Conservation (phyloP, 2,329 filamentous ascomycete species). For the Fusarium euwallaceae region DNA sequence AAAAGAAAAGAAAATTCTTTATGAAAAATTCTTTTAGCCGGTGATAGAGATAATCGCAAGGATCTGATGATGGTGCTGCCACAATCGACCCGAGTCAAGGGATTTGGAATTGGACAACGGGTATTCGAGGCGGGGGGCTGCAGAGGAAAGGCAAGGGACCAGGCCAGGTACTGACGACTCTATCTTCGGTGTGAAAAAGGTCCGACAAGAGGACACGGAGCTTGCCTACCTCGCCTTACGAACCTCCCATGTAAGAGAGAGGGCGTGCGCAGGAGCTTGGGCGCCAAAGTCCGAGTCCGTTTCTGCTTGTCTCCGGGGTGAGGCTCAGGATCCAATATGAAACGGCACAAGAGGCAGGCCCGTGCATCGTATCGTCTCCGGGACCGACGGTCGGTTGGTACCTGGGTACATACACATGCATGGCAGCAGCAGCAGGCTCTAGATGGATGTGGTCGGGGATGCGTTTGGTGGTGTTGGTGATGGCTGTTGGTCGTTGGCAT, state of each 20-base stretch:
- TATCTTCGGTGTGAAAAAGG: constrained; percentile 7
- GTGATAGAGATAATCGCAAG: constrained; percentile 10
- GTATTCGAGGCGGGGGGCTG: constrained; percentile 24
- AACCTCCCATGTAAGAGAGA: constrained; percentile 8
- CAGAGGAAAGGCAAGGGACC: background rate
- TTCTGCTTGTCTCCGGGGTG: background rate
- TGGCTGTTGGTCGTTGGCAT: constrained; percentile 6
- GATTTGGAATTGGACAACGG: constrained; percentile 21
- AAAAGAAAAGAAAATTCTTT: background rate
- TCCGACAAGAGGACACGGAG: constrained; percentile 3
- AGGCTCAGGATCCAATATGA: constrained; percentile 14
- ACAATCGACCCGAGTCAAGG: constrained; percentile 7
- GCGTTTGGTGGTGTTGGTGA: constrained; percentile 12
- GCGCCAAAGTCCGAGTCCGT: background rate
- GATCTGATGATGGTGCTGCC: constrained; percentile 28
- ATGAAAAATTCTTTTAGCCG: constrained; percentile 6
- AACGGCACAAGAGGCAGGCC: constrained; percentile 20
- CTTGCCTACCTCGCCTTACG: background rate
- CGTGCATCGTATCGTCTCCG: constrained; percentile 22
- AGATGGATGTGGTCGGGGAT: background rate
- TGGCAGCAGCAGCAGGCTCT: background rate
- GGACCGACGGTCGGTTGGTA: constrained; percentile 9
- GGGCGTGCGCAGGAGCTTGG: constrained; percentile 8
- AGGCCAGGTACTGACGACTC: background rate
- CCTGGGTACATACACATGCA: background rate